Evolutionary conservation across 768 basidiomycete species (phyloP).

Genomic region (Antrodiella citrinella): DNA sequence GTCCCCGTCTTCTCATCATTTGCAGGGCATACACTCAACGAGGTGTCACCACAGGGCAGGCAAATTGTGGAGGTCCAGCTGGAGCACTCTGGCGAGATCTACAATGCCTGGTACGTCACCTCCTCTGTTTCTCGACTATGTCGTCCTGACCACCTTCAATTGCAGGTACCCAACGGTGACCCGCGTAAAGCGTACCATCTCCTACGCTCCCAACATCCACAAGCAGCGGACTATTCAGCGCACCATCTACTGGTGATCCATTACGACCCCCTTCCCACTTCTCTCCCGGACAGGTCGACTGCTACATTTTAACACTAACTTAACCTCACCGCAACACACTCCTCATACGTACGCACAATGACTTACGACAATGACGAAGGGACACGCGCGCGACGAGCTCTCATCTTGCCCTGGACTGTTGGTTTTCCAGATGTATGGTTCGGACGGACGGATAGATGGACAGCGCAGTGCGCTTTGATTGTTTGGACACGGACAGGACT

Average conservation of each 20-base stretch:
- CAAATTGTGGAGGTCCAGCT: slow-evolving; percentile 80
- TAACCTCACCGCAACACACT: not conserved
- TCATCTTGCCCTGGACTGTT: not conserved
- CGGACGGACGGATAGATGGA: not conserved
- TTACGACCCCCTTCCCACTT: too few species aligned
- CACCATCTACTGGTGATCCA: slow-evolving; percentile 63
- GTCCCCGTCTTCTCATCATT: slow-evolving; percentile 19
- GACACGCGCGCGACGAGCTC: too few species aligned
- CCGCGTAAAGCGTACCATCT: slow-evolving; percentile 67
- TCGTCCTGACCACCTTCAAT: not conserved
- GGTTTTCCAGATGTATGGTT: not conserved
- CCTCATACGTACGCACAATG: not conserved
- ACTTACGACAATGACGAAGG: not conserved
- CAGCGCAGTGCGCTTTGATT: not conserved
- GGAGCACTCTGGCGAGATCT: slow-evolving; percentile 50
- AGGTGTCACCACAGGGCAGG: slow-evolving; percentile 46
- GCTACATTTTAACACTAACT: not conserved
- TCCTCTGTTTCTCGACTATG: not conserved
- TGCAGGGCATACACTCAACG: too few species aligned
- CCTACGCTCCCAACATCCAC: slow-evolving; percentile 43
- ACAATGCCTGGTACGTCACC: slow-evolving; percentile 50
- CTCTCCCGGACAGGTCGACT: not conserved
- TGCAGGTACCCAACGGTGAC: slow-evolving; percentile 71
- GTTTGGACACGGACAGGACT: not conserved
- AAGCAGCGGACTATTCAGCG: slow-evolving; percentile 63